Percentiles rank a stretch among this genome's conserved stretches.
These are phyloP conservation scores for Acacia crassicarpa DNA, from an alignment of 306 rosid species.

Conservation along the genomic window DNA sequence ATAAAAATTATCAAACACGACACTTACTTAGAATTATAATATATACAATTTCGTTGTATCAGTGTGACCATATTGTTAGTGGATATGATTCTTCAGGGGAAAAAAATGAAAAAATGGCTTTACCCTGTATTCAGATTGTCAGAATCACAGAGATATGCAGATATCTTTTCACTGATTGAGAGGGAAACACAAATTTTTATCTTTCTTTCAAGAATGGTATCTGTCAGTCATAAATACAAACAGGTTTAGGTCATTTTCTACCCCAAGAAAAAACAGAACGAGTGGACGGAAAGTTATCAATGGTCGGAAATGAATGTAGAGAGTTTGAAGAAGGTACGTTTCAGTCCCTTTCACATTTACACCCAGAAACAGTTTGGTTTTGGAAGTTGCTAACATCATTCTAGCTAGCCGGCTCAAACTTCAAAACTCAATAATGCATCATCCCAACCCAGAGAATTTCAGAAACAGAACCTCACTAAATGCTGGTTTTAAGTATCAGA, in stretches of 20 bases:
- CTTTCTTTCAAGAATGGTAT: background rate
- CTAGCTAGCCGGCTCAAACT: background rate
- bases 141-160: background rate
- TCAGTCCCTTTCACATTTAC: slow-evolving; percentile 6
- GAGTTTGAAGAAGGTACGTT: background rate
- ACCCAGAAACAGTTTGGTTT: background rate
- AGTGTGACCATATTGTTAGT: background rate
- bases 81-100: background rate
- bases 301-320: background rate
- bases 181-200: background rate
- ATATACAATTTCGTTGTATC: background rate
- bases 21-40: background rate
- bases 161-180: background rate
- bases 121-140: background rate
- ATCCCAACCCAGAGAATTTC: background rate
- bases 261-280: background rate
- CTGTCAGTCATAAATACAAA: background rate
- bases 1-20: background rate
- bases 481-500: background rate
- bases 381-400: background rate
- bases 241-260: background rate
- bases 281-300: background rate
- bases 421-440: background rate
- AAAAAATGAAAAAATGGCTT: background rate
- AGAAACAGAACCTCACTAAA: background rate